Evolutionary conservation across 768 basidiomycete species (phyloP), one percentile per base, ranked within the genome.

Genomic region (Boletus pseudopeckii): DNA sequence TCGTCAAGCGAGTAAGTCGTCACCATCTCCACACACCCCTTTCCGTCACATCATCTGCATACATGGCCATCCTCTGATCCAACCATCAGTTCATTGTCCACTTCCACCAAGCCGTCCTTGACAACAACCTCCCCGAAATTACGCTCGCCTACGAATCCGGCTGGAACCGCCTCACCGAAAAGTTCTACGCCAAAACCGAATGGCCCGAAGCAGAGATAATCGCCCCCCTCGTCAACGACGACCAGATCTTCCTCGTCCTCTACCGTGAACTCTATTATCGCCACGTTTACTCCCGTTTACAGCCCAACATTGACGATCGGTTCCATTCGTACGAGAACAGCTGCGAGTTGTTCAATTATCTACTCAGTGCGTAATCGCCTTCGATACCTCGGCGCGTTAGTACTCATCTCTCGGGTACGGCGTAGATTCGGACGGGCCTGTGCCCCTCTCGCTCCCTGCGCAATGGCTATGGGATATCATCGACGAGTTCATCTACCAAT

Each of bases 401-500:
- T n/a, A 6, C 34, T 40, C 8, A 54, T 32, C 7, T 22, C 32
- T 17, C 54, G 17, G 45, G 6, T 34, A 1, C 7, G 17, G 8
- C 39, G 2, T 61, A 93, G 93, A 98, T 71, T 95, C 93, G 11
- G 93, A 97, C 55, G 91, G 66, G 0, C 96, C 96, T 2, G 93
- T 98, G 0, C 72, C 85, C n/a, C 84, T 98, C 46, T 86, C 95
- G 56, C 84, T 99, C 22, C 96, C 96, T 0, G 92, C 95, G 55
- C 94, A 97, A 69, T 99, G 96, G 96, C 74, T 99, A 8, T 98
- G 95, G 92, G 93, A 96, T 65, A 94, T 95, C 70, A 86, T 96
- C 65, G 92, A 96, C 74, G 93, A 95, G 64, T 95, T 95, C 69
- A 96, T 98, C 62, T 99, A 97, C 74, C 96, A 99, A 69, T 99